A percentile compares a stretch with the other conserved stretches of the same genome.
Conservation (phyloP, 73 alveolate species). For the Breviolum minutum region DNA sequence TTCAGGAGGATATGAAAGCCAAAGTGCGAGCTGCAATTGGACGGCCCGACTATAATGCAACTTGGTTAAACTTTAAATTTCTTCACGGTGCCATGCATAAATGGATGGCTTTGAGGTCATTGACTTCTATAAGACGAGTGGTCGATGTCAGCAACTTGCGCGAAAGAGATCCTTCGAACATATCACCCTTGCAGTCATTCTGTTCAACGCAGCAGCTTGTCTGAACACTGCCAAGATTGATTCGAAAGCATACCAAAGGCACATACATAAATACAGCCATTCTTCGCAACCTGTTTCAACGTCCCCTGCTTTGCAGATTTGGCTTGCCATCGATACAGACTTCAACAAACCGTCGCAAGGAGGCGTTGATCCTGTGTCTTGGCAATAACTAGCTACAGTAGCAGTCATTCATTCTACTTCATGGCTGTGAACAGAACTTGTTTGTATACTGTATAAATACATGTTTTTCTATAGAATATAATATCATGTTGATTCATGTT, state of each 20-base stretch:
- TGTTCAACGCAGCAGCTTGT: slow-evolving; percentile 57
- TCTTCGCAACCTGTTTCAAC: neutral
- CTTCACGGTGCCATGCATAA: neutral
- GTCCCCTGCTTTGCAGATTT: neutral
- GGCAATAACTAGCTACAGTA: neutral
- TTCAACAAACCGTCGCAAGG: slow-evolving; percentile 34
- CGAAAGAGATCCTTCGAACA: slow-evolving; percentile 59
- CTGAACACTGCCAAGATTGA: neutral
- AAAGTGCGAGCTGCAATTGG: slow-evolving; percentile 86
- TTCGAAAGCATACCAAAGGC: too few species aligned
- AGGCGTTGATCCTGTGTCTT: slow-evolving; percentile 32
- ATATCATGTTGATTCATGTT: too few species aligned
- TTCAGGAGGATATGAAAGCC: slow-evolving; percentile 78
- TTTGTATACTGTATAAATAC: too few species aligned
- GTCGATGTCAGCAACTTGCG: slow-evolving; percentile 66
- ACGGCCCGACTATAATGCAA: slow-evolving; percentile 62
- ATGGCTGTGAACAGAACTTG: too few species aligned
- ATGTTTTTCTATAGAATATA: too few species aligned
- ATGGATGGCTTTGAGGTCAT: neutral
- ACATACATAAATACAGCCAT: neutral
- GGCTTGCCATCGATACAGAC: slow-evolving; percentile 88
- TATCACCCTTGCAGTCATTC: slow-evolving; percentile 57
- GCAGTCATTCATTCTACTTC: too few species aligned
- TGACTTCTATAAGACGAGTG: slow-evolving; percentile 78
- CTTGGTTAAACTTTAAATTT: neutral